Evolutionary conservation across 192 early-diverging fungal species (phyloP).

Genomic region (Pilobolus umbonatus): DNA sequence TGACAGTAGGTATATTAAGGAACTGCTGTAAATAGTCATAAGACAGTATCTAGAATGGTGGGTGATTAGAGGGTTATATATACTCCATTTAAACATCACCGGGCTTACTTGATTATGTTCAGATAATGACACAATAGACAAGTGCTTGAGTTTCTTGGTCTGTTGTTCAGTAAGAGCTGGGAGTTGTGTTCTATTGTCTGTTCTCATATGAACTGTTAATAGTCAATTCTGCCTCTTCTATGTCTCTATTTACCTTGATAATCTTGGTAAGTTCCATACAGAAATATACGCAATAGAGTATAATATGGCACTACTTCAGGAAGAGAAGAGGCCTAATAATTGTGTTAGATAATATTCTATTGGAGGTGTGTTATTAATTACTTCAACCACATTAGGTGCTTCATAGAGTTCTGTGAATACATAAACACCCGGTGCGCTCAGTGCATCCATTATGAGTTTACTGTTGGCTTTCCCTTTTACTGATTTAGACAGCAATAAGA

Average conservation of each 20-base stretch:
- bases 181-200: slow-evolving; percentile 44
- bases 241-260: slow-evolving; percentile 55
- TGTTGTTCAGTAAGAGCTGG: slow-evolving; percentile 45
- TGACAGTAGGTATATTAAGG: slow-evolving; percentile 70
- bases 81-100: background rate
- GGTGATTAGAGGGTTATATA: background rate
- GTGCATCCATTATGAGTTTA: slow-evolving; percentile 67
- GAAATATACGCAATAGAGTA: slow-evolving; percentile 66
- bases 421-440: slow-evolving; percentile 67
- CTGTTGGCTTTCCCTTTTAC: slow-evolving; percentile 70
- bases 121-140: slow-evolving; percentile 77
- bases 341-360: background rate
- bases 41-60: slow-evolving; percentile 52
- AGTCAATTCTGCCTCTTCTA: background rate
- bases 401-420: slow-evolving; percentile 76
- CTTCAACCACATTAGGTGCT: slow-evolving; percentile 63
- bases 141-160: slow-evolving; percentile 58
- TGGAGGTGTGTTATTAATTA: too few relatives aligned
- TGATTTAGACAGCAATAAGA: slow-evolving; percentile 67
- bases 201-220: background rate
- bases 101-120: slow-evolving; percentile 56
- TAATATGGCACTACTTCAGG: slow-evolving; percentile 49
- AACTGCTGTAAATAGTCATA: slow-evolving; percentile 60
- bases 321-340: slow-evolving; percentile 38
- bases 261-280: slow-evolving; percentile 78